Evolutionary conservation across 2,329 filamentous ascomycete genomes (phyloP).

Genomic region (Sphaceloma murrayae): DNA sequence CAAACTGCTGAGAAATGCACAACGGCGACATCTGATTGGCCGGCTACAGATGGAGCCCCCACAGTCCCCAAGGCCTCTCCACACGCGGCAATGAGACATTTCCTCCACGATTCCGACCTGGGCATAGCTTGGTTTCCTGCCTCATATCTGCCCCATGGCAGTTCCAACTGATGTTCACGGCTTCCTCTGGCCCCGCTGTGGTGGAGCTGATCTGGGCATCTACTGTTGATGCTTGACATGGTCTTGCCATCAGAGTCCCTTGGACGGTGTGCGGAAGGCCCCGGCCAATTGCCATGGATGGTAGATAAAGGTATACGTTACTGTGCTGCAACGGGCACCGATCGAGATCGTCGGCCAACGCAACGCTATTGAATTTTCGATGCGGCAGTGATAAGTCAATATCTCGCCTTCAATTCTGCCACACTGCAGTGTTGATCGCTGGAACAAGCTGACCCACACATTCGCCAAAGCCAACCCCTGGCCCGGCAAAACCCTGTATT

Average conservation of each 20-base stretch:
- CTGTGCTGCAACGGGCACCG: too few species aligned
- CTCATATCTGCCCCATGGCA: not conserved
- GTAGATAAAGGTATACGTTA: too few species aligned
- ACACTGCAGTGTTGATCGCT: conserved; percentile 18
- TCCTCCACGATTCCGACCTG: conserved; percentile 8
- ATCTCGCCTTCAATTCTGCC: conserved; percentile 13
- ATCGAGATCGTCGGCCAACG: conserved; percentile 1
- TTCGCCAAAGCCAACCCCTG: conserved; percentile 35
- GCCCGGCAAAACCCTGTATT: conserved; percentile 30
- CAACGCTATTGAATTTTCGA: conserved; percentile 4
- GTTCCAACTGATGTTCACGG: conserved; percentile 5
- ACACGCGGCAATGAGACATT: conserved; percentile 7
- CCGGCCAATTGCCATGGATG: too few species aligned
- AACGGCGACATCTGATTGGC: not conserved
- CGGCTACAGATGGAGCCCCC: conserved; percentile 13
- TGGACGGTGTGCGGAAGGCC: not conserved
- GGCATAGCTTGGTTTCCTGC: not conserved
- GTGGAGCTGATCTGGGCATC: not conserved
- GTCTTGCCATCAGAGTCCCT: not conserved
- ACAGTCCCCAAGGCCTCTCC: not conserved
- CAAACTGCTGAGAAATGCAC: not conserved
- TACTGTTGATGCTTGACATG: not conserved
- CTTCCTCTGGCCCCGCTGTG: not conserved
- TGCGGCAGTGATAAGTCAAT: not conserved
- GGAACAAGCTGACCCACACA: conserved; percentile 31